These are phyloP conservation scores for Aspergillus sp. DNA, from an alignment of 2,329 filamentous ascomycete genomes.

Conservation along the genomic window DNA sequence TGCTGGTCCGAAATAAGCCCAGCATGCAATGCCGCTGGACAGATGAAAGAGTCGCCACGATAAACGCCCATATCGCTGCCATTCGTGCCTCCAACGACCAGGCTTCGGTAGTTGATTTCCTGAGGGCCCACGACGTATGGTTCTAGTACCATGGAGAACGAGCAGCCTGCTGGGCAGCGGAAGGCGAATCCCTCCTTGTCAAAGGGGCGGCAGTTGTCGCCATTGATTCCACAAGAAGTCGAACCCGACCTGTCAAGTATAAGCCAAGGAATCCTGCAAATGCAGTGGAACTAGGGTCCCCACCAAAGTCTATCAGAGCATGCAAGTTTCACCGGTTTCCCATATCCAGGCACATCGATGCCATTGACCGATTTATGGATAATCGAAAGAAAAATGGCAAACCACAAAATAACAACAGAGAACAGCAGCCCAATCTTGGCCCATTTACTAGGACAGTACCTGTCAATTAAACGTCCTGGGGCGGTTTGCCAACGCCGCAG, in stretches of 20 bases:
- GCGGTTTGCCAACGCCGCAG: constrained; percentile 28
- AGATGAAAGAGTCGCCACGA: constrained; percentile 56
- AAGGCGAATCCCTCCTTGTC: constrained; percentile 49
- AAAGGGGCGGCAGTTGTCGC: constrained; percentile 52
- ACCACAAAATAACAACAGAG: constrained; percentile 24
- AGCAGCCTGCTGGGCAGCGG: constrained; percentile 53
- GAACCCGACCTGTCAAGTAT: constrained; percentile 24
- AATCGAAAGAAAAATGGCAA: constrained; percentile 24
- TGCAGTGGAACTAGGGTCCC: constrained; percentile 7
- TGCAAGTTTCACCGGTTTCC: constrained; percentile 28
- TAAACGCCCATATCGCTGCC: constrained; percentile 43
- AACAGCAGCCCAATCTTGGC: constrained; percentile 22
- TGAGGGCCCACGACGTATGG: constrained; percentile 53
- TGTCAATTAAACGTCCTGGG: constrained; percentile 25
- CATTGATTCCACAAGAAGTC: constrained; percentile 49
- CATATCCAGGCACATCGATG: constrained; percentile 27
- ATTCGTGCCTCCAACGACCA: constrained; percentile 50
- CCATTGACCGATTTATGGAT: constrained; percentile 25
- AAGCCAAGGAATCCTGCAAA: not conserved
- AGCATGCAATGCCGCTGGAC: constrained; percentile 53
- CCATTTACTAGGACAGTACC: constrained; percentile 17
- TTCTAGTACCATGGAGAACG: constrained; percentile 45
- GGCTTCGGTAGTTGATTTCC: constrained; percentile 47
- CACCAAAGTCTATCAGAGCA: constrained; percentile 32
- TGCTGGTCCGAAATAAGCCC: constrained; percentile 48